Evolutionary conservation across 2,329 filamentous ascomycete species (phyloP), one percentile per base, ranked within the genome.

Genomic region (Colletotrichum magnum): DNA sequence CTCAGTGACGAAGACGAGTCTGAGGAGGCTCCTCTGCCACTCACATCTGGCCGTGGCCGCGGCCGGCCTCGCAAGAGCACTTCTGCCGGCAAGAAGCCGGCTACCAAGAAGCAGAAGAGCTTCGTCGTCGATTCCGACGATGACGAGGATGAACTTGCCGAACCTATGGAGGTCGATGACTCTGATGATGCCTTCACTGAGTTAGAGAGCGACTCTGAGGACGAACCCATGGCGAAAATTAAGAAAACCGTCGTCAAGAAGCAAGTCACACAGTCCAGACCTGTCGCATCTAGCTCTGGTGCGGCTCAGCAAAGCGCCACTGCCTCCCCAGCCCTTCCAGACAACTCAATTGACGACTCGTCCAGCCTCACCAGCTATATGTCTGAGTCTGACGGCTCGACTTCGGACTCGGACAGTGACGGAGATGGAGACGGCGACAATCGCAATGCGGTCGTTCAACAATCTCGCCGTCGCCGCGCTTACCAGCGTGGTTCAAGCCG

Each of bases 401-500:
- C 32, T 3, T 36, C 32, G 7, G 28, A 32, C 28, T 10, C 28
- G 2, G 32, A 10, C 32, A 64, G 56, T 36, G 50, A 36, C 13
- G n/a, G 48, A 13, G 50, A 65, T 45, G 45, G 52, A 36, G 53
- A 67, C 7, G 48, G 18, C 13, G 41, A 24, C 28, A 39, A 63
- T 13, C 54, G 45, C 24, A 56, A 28, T 32, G 66, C 61, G 16
- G 48, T 69, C 16, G 69, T 45, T 24, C 66, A 64, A 52, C 73
- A 78, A 36, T 72, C 75, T 4, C 64, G 61, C 7, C 71, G 69
- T 5, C 80, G 80, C 26, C 84, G 80, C 21, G 81, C 75, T 5
- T 83, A 76, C 71, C 67, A 60, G 9, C 54, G 43, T 71, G 79
- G 56, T 65, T 68, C 21, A 51, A 63, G 3, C 75, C 72, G 43